These are phyloP conservation scores for Geranium rotundifolium DNA, from an alignment of 345 rosid genomes.

Conservation along the genomic window DNA sequence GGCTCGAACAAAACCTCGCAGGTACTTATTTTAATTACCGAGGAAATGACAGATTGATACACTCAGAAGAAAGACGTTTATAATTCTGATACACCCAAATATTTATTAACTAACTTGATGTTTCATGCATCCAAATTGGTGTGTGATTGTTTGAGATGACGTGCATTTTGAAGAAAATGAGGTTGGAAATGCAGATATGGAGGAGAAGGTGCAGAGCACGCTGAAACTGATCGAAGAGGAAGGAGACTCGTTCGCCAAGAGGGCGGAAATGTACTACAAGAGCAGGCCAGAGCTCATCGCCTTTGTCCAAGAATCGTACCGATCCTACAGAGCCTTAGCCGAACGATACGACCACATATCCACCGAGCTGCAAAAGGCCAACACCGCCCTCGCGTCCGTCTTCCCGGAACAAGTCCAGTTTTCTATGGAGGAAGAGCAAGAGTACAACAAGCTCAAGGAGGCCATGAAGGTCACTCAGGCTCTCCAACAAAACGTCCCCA, in stretches of 20 bases:
- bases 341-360: conserved; percentile 88
- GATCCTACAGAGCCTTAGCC: conserved; percentile 85
- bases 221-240: conserved; percentile 77
- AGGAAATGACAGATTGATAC: too few species aligned
- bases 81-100: too few species aligned
- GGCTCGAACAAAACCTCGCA: conserved; percentile 94
- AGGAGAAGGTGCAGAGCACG: conserved; percentile 62
- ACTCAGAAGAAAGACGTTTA: too few species aligned
- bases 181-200: conserved; percentile 52
- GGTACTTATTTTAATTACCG: conserved; percentile 22
- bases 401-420: conserved; percentile 80
- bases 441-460: conserved; percentile 15
- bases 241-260: conserved; percentile 91
- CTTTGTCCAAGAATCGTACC: conserved; percentile 77
- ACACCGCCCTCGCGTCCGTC: conserved; percentile 72
- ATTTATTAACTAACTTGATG: too few species aligned
- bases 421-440: conserved; percentile 64
- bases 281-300: conserved; percentile 82
- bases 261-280: conserved; percentile 98
- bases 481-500: conserved; percentile 34
- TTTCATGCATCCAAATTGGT: too few species aligned
- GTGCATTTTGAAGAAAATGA: background rate
- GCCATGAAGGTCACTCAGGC: conserved; percentile 15
- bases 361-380: conserved; percentile 89
- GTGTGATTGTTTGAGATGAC: too few species aligned